phyloP scores from a whole-genome alignment of 2,329 filamentous ascomycete genomes.

The Cladosporium sp. region DNA sequence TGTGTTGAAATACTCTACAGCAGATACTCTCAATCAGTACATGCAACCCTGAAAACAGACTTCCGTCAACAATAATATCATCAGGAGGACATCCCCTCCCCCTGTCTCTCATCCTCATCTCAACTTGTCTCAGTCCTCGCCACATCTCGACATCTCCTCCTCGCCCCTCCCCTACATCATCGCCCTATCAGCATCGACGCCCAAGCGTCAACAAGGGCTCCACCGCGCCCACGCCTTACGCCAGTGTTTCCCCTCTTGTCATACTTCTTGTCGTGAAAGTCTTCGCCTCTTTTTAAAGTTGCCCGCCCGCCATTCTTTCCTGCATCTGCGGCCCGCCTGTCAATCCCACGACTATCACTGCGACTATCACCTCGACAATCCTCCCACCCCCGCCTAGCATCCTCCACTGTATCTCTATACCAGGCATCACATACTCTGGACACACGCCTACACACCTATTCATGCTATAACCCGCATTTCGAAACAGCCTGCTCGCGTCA shows the following conservation, averaged over 20 bases:
- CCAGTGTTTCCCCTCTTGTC: not conserved
- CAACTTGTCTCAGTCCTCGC: conserved; percentile 9
- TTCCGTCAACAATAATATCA: too few species aligned
- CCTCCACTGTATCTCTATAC: not conserved
- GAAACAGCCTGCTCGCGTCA: not conserved
- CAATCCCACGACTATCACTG: conserved; percentile 9
- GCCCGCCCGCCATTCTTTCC: conserved; percentile 1
- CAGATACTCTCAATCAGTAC: too few species aligned
- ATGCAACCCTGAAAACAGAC: too few species aligned
- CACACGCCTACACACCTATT: not conserved
- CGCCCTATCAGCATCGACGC: not conserved
- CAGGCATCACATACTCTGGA: not conserved
- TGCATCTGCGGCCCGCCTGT: conserved; percentile 7
- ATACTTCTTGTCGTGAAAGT: too few species aligned
- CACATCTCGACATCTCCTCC: too few species aligned
- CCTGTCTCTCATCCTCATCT: conserved; percentile 1
- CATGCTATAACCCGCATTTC: not conserved
- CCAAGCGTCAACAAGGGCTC: not conserved
- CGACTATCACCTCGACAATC: not conserved
- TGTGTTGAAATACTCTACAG: too few species aligned
- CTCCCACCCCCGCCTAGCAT: not conserved
- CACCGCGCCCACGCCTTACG: conserved; percentile 1
- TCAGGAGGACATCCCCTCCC: not conserved
- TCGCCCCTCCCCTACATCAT: not conserved
- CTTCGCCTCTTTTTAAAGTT: conserved; percentile 1